A percentile compares a stretch with the other conserved stretches of the same genome.
These are phyloP conservation scores for Fusarium hostae DNA, from an alignment of 2,329 filamentous ascomycete genomes.

Conservation along the genomic window DNA sequence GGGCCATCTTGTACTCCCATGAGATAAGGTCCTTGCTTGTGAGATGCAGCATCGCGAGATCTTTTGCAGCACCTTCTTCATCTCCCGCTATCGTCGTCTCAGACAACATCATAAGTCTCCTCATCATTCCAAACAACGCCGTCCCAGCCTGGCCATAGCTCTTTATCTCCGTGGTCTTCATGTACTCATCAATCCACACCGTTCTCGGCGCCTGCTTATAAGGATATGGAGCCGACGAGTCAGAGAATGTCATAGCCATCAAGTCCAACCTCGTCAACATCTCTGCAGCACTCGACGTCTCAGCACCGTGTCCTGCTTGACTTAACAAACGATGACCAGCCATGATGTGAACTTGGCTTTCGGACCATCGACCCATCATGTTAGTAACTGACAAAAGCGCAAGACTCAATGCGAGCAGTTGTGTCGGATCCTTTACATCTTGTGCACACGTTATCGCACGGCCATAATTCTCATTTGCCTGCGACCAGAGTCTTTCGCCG, in stretches of 20 bases:
- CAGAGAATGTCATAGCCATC: conserved; percentile 50
- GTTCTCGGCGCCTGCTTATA: conserved; percentile 27
- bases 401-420: conserved; percentile 48
- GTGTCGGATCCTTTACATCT: conserved; percentile 41
- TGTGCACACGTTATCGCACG: conserved; percentile 45
- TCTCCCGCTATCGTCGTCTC: neutral
- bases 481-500: conserved; percentile 12
- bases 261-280: conserved; percentile 48
- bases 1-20: conserved; percentile 42
- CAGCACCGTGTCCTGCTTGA: conserved; percentile 20
- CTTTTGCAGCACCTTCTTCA: neutral
- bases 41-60: neutral
- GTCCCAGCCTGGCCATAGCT: conserved; percentile 41
- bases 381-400: conserved; percentile 48
- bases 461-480: conserved; percentile 45
- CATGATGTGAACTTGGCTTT: conserved; percentile 47
- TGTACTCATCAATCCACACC: conserved; percentile 23
- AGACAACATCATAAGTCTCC: conserved; percentile 37
- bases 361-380: conserved; percentile 47
- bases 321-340: conserved; percentile 46
- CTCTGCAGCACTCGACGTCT: conserved; percentile 35
- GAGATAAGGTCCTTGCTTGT: conserved; percentile 24
- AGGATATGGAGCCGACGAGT: conserved; percentile 47
- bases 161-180: conserved; percentile 18
- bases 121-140: conserved; percentile 33